phyloP scores from a whole-genome alignment of 106 monocot genomes.

The Chionographis japonica region DNA sequence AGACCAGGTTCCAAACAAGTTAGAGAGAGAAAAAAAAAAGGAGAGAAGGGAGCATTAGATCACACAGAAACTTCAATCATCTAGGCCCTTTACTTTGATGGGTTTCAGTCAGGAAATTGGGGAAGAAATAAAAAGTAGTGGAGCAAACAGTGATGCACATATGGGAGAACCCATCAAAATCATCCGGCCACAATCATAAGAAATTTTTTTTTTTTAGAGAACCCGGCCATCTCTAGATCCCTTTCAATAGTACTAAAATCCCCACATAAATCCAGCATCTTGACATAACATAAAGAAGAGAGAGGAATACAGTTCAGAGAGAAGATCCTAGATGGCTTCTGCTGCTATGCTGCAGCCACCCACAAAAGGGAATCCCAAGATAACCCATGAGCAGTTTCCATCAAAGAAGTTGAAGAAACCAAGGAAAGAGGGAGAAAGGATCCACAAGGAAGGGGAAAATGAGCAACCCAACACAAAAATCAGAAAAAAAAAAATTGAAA shows the following conservation, averaged over 20 bases:
- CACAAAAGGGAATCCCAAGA: not conserved
- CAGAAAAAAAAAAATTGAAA: not conserved
- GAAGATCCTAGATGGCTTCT: too few species aligned
- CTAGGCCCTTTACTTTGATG: not conserved
- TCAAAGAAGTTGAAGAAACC: not conserved
- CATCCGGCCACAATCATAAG: too few species aligned
- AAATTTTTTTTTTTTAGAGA: too few species aligned
- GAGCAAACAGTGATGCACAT: not conserved
- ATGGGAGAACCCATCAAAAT: too few species aligned
- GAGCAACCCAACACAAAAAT: not conserved
- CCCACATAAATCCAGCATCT: too few species aligned
- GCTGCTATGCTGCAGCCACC: too few species aligned
- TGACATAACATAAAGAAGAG: too few species aligned
- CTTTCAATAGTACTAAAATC: too few species aligned
- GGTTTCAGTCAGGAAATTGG: not conserved
- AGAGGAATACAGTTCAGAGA: too few species aligned
- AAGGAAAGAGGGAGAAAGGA: slow-evolving; percentile 2
- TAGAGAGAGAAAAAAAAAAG: not conserved
- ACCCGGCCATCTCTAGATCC: too few species aligned
- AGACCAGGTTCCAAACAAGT: not conserved
- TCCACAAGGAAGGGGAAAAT: not conserved
- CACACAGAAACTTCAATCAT: not conserved
- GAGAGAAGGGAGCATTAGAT: not conserved
- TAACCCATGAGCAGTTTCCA: not conserved
- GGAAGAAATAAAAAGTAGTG: not conserved